Conservation (phyloP, 495 filamentous ascomycete species). For the Penicillium silybi region DNA sequence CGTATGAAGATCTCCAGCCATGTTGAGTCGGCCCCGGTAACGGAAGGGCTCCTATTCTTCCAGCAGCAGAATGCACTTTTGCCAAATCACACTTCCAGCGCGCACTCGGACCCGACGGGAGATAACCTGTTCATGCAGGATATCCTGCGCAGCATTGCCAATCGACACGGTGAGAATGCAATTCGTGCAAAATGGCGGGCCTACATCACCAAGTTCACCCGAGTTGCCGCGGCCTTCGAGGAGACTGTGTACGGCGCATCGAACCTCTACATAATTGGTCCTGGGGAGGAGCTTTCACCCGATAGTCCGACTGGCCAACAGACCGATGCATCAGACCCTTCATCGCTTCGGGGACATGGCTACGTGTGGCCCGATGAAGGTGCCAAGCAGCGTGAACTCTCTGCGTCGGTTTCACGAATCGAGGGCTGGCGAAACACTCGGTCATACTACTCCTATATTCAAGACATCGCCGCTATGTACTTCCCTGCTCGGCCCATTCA, state of each 20-base stretch:
- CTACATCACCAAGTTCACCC: slow-evolving; percentile 86
- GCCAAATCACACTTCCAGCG: slow-evolving; percentile 41
- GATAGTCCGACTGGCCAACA: slow-evolving; percentile 46
- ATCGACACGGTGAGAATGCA: slow-evolving; percentile 83
- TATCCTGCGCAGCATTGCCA: slow-evolving; percentile 74
- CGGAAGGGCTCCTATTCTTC: slow-evolving; percentile 79
- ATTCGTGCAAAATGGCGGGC: slow-evolving; percentile 87
- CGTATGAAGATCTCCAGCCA: slow-evolving; percentile 87
- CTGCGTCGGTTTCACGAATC: slow-evolving; percentile 84
- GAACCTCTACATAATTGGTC: slow-evolving; percentile 80
- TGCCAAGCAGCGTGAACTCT: slow-evolving; percentile 76
- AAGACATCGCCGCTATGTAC: slow-evolving; percentile 59
- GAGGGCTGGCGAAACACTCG: slow-evolving; percentile 95
- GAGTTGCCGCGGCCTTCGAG: slow-evolving; percentile 90
- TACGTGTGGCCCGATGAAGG: slow-evolving; percentile 89
- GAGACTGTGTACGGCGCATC: slow-evolving; percentile 89
- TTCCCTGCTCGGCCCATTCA: slow-evolving; percentile 68
- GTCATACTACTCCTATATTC: slow-evolving; percentile 92
- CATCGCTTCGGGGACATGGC: slow-evolving; percentile 72
- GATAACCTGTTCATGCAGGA: slow-evolving; percentile 87
- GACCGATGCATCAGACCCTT: slow-evolving; percentile 49
- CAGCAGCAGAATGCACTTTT: slow-evolving; percentile 69
- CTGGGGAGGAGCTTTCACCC: slow-evolving; percentile 44
- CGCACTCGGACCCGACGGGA: slow-evolving; percentile 69
- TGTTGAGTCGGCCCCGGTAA: slow-evolving; percentile 71